These are phyloP conservation scores for Penicillium sclerotigenum DNA, from an alignment of 2,329 filamentous ascomycete species.

Conservation along the genomic window DNA sequence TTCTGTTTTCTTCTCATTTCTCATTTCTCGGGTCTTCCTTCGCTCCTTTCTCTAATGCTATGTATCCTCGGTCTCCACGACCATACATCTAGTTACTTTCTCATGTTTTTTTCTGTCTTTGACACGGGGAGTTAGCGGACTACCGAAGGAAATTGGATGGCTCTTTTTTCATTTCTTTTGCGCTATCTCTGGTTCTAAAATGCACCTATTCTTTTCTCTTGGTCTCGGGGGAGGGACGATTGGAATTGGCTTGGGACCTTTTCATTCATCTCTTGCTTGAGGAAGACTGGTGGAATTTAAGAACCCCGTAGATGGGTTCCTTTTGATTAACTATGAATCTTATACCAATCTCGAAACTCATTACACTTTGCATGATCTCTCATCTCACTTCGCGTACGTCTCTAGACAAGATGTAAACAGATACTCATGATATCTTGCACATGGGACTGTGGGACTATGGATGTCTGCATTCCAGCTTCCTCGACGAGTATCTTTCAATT, in stretches of 20 bases:
- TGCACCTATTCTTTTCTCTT: background rate
- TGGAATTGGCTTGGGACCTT: background rate
- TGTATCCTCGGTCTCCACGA: slow-evolving; percentile 1
- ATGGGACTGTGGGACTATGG: background rate
- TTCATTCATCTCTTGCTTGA: background rate
- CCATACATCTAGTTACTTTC: slow-evolving; percentile 6
- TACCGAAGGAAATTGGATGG: slow-evolving; percentile 17
- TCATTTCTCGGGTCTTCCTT: slow-evolving; percentile 2
- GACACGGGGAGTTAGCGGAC: slow-evolving; percentile 21
- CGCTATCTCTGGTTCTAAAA: background rate
- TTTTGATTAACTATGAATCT: background rate
- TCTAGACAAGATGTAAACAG: background rate
- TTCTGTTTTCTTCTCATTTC: slow-evolving; percentile 3
- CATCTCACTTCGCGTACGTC: background rate
- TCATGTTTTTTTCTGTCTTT: slow-evolving; percentile 11
- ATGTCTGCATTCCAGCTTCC: background rate
- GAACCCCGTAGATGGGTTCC: background rate
- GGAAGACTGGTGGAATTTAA: background rate
- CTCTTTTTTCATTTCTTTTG: slow-evolving; percentile 9
- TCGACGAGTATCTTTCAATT: background rate
- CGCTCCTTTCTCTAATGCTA: slow-evolving; percentile 2
- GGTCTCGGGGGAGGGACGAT: background rate
- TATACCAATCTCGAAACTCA: background rate
- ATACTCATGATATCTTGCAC: background rate
- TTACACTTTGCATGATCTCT: background rate